Evolutionary conservation across 768 basidiomycete genomes (phyloP).

Genomic region (Pulveroboletus ravenelii): DNA sequence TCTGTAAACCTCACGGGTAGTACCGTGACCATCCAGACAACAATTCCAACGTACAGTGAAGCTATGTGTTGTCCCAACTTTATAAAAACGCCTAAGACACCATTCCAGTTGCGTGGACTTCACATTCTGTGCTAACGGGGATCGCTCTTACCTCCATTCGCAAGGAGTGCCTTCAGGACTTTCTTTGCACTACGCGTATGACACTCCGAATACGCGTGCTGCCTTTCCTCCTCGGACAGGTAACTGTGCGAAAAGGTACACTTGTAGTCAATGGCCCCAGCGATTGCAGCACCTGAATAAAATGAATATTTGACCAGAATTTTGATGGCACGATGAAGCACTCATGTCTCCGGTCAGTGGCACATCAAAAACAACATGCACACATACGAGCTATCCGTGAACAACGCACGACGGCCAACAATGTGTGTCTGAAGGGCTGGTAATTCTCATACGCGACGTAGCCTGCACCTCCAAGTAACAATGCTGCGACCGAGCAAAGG

Average conservation of each 20-base stretch:
- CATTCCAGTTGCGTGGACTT: background rate
- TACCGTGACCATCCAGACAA: conserved; percentile 18
- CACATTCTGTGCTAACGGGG: background rate
- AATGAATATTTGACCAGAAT: conserved; percentile 1
- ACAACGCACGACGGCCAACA: conserved; percentile 73
- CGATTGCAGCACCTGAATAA: conserved; percentile 51
- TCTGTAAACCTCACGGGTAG: conserved; percentile 26
- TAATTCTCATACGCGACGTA: conserved; percentile 59
- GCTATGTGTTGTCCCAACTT: conserved; percentile 89
- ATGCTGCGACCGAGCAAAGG: conserved; percentile 19
- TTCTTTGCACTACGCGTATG: conserved; percentile 79
- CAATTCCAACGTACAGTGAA: conserved; percentile 42
- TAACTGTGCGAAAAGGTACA: conserved; percentile 54
- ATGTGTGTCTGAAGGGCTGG: conserved; percentile 69
- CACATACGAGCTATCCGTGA: conserved; percentile 66
- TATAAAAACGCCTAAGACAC: conserved; percentile 65
- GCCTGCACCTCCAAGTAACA: conserved; percentile 30
- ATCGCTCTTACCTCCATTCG: conserved; percentile 68
- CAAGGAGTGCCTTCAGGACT: conserved; percentile 76
- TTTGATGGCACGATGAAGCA: background rate
- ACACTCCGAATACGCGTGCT: conserved; percentile 64
- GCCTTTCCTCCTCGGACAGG: conserved; percentile 44
- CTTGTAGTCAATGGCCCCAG: conserved; percentile 71
- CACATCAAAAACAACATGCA: conserved; percentile 19
- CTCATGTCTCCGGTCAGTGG: conserved; percentile 25